These are phyloP conservation scores for Neurospora sp. DNA, from an alignment of 495 filamentous ascomycete species.

Conservation along the genomic window DNA sequence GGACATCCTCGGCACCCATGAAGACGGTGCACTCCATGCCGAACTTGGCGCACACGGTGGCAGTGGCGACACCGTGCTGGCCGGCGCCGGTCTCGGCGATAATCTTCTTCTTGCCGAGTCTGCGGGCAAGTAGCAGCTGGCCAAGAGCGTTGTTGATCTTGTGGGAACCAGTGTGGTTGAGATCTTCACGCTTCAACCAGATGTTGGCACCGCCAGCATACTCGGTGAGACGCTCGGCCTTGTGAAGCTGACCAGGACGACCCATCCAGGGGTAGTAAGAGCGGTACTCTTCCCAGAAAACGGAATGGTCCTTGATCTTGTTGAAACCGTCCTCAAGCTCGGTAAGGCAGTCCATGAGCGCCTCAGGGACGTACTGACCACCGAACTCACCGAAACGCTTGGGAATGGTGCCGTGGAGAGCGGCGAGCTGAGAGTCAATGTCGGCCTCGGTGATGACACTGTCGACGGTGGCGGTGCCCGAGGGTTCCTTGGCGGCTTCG, in stretches of 20 bases:
- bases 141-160: constrained; percentile 97
- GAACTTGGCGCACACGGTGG: constrained; percentile 93
- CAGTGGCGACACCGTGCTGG: constrained; percentile 91
- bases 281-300: constrained; percentile 95
- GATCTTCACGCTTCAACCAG: constrained; percentile 90
- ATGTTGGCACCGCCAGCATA: constrained; percentile 85
- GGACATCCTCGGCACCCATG: constrained; percentile 93
- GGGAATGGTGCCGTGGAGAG: constrained; percentile 50
- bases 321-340: constrained; percentile 92
- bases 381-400: constrained; percentile 93
- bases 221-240: constrained; percentile 78
- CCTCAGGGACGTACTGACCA: constrained; percentile 97
- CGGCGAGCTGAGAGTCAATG: constrained; percentile 34
- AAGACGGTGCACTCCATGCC: constrained; percentile 92
- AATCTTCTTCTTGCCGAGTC: constrained; percentile 84
- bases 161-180: constrained; percentile 80
- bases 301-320: constrained; percentile 67
- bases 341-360: constrained; percentile 89
- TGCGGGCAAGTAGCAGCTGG: constrained; percentile 70
- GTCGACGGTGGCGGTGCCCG: constrained; percentile 46
- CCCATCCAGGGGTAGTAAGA: constrained; percentile 98
- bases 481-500: constrained; percentile 40
- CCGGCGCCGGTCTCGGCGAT: constrained; percentile 96
- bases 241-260: constrained; percentile 80
- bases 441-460: constrained; percentile 27